Percentiles rank a stretch among this genome's conserved stretches.
Evolutionary conservation across 139 green algal genomes (phyloP).

Genomic region (Closterium sp.): DNA sequence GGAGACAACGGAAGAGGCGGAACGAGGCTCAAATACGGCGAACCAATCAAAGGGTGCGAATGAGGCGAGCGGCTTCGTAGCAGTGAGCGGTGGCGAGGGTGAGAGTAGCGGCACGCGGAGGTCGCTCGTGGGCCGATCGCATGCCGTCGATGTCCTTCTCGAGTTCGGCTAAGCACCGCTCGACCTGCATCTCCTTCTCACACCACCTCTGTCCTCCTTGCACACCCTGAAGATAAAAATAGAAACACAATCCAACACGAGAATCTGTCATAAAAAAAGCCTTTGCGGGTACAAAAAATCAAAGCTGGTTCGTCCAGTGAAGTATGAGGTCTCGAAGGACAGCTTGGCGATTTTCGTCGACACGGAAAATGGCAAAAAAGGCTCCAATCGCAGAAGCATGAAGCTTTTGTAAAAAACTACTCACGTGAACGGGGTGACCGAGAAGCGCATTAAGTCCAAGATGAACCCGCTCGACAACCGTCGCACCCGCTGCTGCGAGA

Average conservation of each 20-base stretch:
- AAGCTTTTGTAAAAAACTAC: neutral
- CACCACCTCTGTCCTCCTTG: neutral
- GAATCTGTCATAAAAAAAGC: neutral
- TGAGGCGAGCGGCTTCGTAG: neutral
- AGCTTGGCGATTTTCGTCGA: too few species aligned
- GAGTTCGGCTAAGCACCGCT: neutral
- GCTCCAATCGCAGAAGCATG: neutral
- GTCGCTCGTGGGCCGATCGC: neutral
- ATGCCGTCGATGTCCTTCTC: neutral
- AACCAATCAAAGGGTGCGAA: neutral
- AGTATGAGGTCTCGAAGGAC: too few species aligned
- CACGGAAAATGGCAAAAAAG: too few species aligned
- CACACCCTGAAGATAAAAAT: neutral
- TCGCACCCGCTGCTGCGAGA: neutral
- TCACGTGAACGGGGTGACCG: neutral
- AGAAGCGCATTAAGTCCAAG: neutral
- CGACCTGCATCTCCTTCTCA: neutral
- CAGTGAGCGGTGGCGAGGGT: neutral
- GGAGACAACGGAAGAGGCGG: neutral
- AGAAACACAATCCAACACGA: neutral
- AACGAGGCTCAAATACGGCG: neutral
- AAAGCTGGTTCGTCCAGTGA: too few species aligned
- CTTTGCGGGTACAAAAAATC: too few species aligned
- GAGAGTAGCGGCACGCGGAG: neutral
- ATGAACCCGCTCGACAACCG: neutral